These are phyloP conservation scores for Helicostylum pulchrum DNA, from an alignment of 192 early-diverging fungal species.

Conservation along the genomic window DNA sequence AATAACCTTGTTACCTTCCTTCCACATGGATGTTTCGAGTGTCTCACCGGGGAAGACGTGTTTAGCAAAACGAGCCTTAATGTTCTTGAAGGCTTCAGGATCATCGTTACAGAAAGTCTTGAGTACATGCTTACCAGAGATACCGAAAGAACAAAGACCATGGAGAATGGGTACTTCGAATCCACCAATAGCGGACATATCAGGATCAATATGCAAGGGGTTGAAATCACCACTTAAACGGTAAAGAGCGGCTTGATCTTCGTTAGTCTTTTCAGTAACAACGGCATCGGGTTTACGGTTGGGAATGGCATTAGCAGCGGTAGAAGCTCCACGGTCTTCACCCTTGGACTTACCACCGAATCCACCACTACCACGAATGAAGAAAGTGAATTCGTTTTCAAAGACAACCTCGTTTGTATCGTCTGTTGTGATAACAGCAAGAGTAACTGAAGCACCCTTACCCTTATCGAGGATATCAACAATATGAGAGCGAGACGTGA, in stretches of 20 bases:
- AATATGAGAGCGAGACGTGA: slow-evolving; percentile 72
- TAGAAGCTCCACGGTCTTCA: slow-evolving; percentile 71
- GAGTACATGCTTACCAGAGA: slow-evolving; percentile 88
- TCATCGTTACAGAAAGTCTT: slow-evolving; percentile 69
- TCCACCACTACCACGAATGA: slow-evolving; percentile 89
- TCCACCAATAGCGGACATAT: slow-evolving; percentile 89
- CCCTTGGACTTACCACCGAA: slow-evolving; percentile 81
- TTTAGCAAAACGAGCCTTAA: slow-evolving; percentile 89
- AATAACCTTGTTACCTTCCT: slow-evolving; percentile 81
- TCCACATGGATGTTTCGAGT: slow-evolving; percentile 96
- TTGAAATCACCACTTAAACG: slow-evolving; percentile 92
- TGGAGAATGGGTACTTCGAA: slow-evolving; percentile 98
- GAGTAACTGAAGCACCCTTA: slow-evolving; percentile 80
- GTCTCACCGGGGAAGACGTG: slow-evolving; percentile 97
- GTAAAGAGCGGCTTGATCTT: slow-evolving; percentile 94
- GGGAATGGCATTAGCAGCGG: slow-evolving; percentile 77
- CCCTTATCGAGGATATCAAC: slow-evolving; percentile 98
- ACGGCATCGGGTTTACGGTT: slow-evolving; percentile 82
- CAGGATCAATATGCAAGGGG: slow-evolving; percentile 96
- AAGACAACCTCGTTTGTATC: slow-evolving; percentile 69
- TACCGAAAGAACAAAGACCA: slow-evolving; percentile 91
- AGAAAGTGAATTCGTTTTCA: slow-evolving; percentile 88
- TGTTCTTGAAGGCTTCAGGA: slow-evolving; percentile 67
- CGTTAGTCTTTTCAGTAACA: slow-evolving; percentile 79
- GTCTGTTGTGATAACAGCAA: slow-evolving; percentile 82